These are phyloP conservation scores for Cerioporus squamosus DNA, from an alignment of 1,284 basidiomycete genomes.

Conservation along the genomic window DNA sequence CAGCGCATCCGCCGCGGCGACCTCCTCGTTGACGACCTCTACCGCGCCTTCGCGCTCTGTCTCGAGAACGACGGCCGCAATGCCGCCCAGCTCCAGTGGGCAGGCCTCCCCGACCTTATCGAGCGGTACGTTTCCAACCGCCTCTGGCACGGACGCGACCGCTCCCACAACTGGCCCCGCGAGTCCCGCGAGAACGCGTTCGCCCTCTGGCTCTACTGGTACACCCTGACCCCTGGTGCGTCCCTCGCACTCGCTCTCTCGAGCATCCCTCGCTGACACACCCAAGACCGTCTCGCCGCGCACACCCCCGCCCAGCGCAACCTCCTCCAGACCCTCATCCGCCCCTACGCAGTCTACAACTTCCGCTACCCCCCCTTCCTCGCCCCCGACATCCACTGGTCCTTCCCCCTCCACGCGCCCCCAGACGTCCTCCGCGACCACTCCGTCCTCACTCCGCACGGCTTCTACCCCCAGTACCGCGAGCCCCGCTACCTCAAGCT, in stretches of 20 bases:
- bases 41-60: constrained; percentile 64
- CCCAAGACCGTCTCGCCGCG: constrained; percentile 48
- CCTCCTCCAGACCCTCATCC: constrained; percentile 50
- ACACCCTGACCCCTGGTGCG: constrained; percentile 53
- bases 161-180: constrained; percentile 57
- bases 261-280: background rate
- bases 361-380: constrained; percentile 57
- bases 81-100: constrained; percentile 52
- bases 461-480: constrained; percentile 61
- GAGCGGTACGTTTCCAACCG: constrained; percentile 47
- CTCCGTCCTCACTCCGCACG: constrained; percentile 51
- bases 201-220: constrained; percentile 68
- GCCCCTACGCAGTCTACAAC: constrained; percentile 56
- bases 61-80: constrained; percentile 82
- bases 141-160: constrained; percentile 44
- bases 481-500: constrained; percentile 29
- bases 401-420: constrained; percentile 47
- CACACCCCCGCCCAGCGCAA: constrained; percentile 45
- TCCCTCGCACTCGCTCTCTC: constrained; percentile 11
- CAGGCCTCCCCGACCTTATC: constrained; percentile 50
- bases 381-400: constrained; percentile 63
- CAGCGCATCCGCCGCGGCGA: constrained; percentile 44
- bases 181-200: constrained; percentile 54
- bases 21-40: constrained; percentile 51
- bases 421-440: constrained; percentile 40